These are phyloP conservation scores for Puccinia coronata DNA, from an alignment of 1,284 basidiomycete species.

Conservation along the genomic window DNA sequence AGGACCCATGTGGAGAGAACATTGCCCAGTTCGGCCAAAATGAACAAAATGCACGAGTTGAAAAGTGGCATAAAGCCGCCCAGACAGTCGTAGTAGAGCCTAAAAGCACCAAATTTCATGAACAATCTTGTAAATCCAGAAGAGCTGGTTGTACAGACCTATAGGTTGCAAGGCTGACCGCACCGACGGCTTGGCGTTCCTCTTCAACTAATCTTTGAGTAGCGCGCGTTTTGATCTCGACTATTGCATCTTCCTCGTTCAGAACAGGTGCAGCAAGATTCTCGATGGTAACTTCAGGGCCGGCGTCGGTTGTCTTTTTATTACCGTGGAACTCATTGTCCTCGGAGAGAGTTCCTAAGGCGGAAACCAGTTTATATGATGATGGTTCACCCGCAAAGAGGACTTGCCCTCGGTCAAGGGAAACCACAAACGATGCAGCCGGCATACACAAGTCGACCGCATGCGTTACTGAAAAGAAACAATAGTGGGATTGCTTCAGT, in stretches of 20 bases:
- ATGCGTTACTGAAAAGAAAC: slow-evolving; percentile 68
- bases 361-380: not conserved
- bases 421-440: slow-evolving; percentile 60
- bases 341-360: not conserved
- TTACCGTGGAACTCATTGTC: not conserved
- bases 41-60: slow-evolving; percentile 23
- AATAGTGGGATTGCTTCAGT: not conserved
- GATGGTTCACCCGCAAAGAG: slow-evolving; percentile 56
- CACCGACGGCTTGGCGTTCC: slow-evolving; percentile 45
- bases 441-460: slow-evolving; percentile 68
- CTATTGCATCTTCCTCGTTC: slow-evolving; percentile 54
- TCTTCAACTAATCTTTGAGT: slow-evolving; percentile 33
- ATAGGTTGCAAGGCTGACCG: slow-evolving; percentile 31
- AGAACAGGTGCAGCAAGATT: slow-evolving; percentile 54
- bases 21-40: slow-evolving; percentile 34
- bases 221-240: slow-evolving; percentile 12
- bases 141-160: not conserved
- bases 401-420: slow-evolving; percentile 58
- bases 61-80: slow-evolving; percentile 29
- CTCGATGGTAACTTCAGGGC: slow-evolving; percentile 53
- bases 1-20: slow-evolving; percentile 32
- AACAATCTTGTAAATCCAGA: not conserved
- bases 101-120: not conserved
- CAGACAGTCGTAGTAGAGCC: slow-evolving; percentile 31
- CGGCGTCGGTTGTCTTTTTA: slow-evolving; percentile 48